These are phyloP conservation scores for Pleomassaria siparia DNA, from an alignment of 2,329 filamentous ascomycete species.

Conservation along the genomic window DNA sequence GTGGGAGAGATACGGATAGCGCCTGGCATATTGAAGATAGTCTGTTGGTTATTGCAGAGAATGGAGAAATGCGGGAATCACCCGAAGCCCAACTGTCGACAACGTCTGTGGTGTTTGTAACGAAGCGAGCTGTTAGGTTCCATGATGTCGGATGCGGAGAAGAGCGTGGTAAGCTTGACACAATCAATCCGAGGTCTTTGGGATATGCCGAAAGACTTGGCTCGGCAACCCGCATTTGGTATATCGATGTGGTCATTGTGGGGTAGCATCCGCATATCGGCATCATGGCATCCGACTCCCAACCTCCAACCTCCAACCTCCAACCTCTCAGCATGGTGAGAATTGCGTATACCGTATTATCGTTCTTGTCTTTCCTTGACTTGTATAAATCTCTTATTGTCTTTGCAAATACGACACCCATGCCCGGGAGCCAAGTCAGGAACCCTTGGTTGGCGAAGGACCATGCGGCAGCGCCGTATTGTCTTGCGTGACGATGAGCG, in stretches of 20 bases:
- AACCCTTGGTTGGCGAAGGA: too few species aligned
- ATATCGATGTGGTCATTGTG: not conserved
- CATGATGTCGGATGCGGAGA: not conserved
- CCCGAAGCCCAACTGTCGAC: not conserved
- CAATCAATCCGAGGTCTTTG: conserved; percentile 2
- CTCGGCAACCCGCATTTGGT: not conserved
- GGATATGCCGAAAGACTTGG: not conserved
- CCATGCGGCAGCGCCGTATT: too few species aligned
- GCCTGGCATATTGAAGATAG: not conserved
- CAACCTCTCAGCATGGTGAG: too few species aligned
- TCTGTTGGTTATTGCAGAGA: not conserved
- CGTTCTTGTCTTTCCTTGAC: too few species aligned
- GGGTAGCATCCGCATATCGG: too few species aligned
- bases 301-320: too few species aligned
- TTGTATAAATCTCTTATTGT: too few species aligned
- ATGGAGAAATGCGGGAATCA: not conserved
- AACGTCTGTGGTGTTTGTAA: not conserved
- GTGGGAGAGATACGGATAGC: conserved; percentile 43
- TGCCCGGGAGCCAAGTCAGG: too few species aligned
- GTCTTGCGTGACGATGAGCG: too few species aligned
- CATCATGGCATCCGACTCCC: too few species aligned
- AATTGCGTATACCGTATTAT: too few species aligned
- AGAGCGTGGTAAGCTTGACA: conserved; percentile 2
- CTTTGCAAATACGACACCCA: too few species aligned
- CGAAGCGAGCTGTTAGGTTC: not conserved